A percentile compares a stretch with the other conserved stretches of the same genome.
These are phyloP conservation scores for Sarcomyxa edulis DNA, from an alignment of 768 basidiomycete genomes.

Conservation along the genomic window DNA sequence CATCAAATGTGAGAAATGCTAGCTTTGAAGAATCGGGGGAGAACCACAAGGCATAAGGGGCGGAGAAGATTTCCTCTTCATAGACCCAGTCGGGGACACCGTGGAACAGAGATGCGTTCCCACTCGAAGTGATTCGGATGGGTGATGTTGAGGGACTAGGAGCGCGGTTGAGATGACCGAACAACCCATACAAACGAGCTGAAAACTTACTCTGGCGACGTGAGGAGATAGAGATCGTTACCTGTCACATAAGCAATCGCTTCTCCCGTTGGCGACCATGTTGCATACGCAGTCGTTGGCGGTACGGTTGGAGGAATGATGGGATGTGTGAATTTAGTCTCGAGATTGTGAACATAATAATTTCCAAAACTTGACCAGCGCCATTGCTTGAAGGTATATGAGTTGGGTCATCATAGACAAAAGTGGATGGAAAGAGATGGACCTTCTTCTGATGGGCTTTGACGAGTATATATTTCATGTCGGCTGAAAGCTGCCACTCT, in stretches of 20 bases:
- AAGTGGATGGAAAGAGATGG: slow-evolving; percentile 7
- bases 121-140: slow-evolving; percentile 77
- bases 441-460: slow-evolving; percentile 75
- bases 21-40: slow-evolving; percentile 71
- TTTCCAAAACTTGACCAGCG: slow-evolving; percentile 86
- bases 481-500: slow-evolving; percentile 81
- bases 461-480: slow-evolving; percentile 86
- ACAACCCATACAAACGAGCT: neutral
- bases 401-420: too few species aligned
- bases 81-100: slow-evolving; percentile 98
- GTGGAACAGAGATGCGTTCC: slow-evolving; percentile 82
- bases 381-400: slow-evolving; percentile 70
- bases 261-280: slow-evolving; percentile 84
- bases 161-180: slow-evolving; percentile 5
- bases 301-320: slow-evolving; percentile 65
- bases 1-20: slow-evolving; percentile 86
- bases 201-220: slow-evolving; percentile 53
- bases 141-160: slow-evolving; percentile 33
- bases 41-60: slow-evolving; percentile 85
- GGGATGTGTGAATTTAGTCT: slow-evolving; percentile 61
- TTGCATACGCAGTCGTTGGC: slow-evolving; percentile 70
- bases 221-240: slow-evolving; percentile 87
- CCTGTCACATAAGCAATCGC: slow-evolving; percentile 81
- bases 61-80: slow-evolving; percentile 83
- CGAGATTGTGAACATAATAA: slow-evolving; percentile 87